Percentiles rank a stretch among this genome's conserved stretches.
phyloP scores from a whole-genome alignment of 371 early-diverging fungal species.

The Mortierella sp. region DNA sequence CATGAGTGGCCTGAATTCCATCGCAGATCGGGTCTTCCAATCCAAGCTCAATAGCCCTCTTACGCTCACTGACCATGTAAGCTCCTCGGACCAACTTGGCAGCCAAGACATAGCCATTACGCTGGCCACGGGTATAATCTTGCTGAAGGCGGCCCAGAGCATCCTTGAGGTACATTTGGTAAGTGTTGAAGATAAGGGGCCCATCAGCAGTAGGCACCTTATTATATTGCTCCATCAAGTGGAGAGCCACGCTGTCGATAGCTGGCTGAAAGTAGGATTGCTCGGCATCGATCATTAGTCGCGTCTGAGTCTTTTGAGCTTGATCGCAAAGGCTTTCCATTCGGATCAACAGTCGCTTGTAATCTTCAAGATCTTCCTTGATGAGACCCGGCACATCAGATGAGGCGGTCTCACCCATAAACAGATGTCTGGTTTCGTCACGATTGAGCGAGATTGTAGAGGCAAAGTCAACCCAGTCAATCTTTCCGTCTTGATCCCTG shows the following conservation, averaged over 20 bases:
- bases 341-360: conserved; percentile 75
- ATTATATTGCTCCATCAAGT: conserved; percentile 79
- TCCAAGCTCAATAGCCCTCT: conserved; percentile 77
- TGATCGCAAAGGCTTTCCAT: conserved; percentile 73
- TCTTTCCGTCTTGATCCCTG: conserved; percentile 61
- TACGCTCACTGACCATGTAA: conserved; percentile 92
- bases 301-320: conserved; percentile 73
- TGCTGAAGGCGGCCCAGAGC: conserved; percentile 72
- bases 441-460: conserved; percentile 71
- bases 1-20: conserved; percentile 86
- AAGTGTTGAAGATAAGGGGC: conserved; percentile 91
- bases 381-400: conserved; percentile 48
- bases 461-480: conserved; percentile 75
- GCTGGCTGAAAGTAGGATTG: conserved; percentile 94
- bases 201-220: conserved; percentile 50
- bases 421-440: conserved; percentile 62
- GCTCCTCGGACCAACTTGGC: conserved; percentile 96
- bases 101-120: conserved; percentile 84
- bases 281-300: conserved; percentile 95
- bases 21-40: conserved; percentile 88
- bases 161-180: conserved; percentile 95
- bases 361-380: conserved; percentile 76
- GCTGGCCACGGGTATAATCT: conserved; percentile 78
- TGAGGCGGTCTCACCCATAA: conserved; percentile 34
- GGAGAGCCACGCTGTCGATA: conserved; percentile 87